Evolutionary conservation across 1,139 yeast genomes (phyloP).

Genomic region (Taphrina confusa): DNA sequence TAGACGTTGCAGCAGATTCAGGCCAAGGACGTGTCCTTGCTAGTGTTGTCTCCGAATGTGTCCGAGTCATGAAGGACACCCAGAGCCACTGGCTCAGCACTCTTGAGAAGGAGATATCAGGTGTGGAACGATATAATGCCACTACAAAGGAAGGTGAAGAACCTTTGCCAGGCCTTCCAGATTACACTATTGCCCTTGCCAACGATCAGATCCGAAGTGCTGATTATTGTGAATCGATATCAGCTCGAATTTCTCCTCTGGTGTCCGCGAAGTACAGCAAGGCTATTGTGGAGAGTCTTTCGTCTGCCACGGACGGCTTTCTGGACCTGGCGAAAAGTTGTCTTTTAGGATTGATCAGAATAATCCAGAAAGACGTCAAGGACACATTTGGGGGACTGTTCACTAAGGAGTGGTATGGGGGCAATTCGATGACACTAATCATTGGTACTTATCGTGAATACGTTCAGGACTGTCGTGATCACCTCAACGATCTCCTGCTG

Average conservation of each 20-base stretch:
- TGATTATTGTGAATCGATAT: slow-evolving; percentile 72
- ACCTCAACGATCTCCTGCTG: slow-evolving; percentile 55
- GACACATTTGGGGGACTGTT: slow-evolving; percentile 55
- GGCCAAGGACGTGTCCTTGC: slow-evolving; percentile 79
- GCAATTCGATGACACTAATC: slow-evolving; percentile 43
- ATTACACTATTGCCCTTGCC: slow-evolving; percentile 79
- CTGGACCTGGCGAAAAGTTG: slow-evolving; percentile 74
- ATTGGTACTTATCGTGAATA: slow-evolving; percentile 46
- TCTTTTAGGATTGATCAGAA: slow-evolving; percentile 61
- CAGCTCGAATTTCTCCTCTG: slow-evolving; percentile 62
- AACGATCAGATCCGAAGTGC: slow-evolving; percentile 88
- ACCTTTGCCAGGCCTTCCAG: slow-evolving; percentile 66
- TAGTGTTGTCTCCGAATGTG: slow-evolving; percentile 80
- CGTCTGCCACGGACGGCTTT: slow-evolving; percentile 69
- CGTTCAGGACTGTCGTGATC: slow-evolving; percentile 52
- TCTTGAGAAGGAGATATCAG: slow-evolving; percentile 58
- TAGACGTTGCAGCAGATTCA: slow-evolving; percentile 88
- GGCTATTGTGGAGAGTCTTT: slow-evolving; percentile 59
- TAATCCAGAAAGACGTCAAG: slow-evolving; percentile 70
- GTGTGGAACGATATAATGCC: slow-evolving; percentile 51
- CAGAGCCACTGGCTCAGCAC: slow-evolving; percentile 47
- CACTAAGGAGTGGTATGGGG: slow-evolving; percentile 53
- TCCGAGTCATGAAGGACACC: slow-evolving; percentile 60
- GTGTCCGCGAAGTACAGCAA: slow-evolving; percentile 67
- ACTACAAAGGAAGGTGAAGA: slow-evolving; percentile 47